phyloP scores from a whole-genome alignment of 495 filamentous ascomycete genomes.

The Baudoinia panamericana region DNA sequence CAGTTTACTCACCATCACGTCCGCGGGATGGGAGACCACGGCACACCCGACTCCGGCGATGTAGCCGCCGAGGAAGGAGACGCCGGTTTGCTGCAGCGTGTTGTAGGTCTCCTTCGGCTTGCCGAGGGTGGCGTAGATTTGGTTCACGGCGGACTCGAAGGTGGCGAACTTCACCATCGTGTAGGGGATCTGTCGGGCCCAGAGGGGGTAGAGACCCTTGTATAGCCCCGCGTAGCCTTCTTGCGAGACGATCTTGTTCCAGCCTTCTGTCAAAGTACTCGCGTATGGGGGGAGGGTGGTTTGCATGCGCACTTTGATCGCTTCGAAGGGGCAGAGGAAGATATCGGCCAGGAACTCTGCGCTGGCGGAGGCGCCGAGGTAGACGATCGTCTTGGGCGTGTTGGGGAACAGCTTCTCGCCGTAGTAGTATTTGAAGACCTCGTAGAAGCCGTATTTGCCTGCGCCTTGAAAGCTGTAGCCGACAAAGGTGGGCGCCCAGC shows the following conservation, averaged over 20 bases:
- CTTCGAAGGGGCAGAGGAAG: conserved; percentile 53
- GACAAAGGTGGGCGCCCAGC: conserved; percentile 56
- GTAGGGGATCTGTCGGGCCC: conserved; percentile 61
- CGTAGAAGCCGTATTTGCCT: conserved; percentile 67
- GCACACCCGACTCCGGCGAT: conserved; percentile 61
- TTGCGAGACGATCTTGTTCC: conserved; percentile 44
- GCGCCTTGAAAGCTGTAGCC: conserved; percentile 63
- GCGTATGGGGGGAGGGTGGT: conserved; percentile 57
- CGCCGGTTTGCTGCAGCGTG: conserved; percentile 51
- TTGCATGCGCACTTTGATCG: conserved; percentile 63
- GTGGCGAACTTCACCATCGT: conserved; percentile 69
- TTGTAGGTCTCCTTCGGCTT: conserved; percentile 53
- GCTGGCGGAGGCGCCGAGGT: conserved; percentile 49
- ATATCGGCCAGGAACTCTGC: conserved; percentile 62
- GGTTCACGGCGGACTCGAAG: conserved; percentile 53
- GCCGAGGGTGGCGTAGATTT: conserved; percentile 49
- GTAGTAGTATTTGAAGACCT: conserved; percentile 62
- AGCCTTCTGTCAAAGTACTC: conserved; percentile 46
- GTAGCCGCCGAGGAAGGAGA: conserved; percentile 57
- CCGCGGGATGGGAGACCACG: conserved; percentile 49
- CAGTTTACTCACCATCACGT: conserved; percentile 64
- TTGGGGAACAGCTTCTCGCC: conserved; percentile 51
- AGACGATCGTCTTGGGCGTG: conserved; percentile 48
- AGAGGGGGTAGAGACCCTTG: conserved; percentile 56
- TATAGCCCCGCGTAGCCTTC: conserved; percentile 47